Conservation (phyloP, 306 rosid genomes). For the Pterocarpus santalinus region DNA sequence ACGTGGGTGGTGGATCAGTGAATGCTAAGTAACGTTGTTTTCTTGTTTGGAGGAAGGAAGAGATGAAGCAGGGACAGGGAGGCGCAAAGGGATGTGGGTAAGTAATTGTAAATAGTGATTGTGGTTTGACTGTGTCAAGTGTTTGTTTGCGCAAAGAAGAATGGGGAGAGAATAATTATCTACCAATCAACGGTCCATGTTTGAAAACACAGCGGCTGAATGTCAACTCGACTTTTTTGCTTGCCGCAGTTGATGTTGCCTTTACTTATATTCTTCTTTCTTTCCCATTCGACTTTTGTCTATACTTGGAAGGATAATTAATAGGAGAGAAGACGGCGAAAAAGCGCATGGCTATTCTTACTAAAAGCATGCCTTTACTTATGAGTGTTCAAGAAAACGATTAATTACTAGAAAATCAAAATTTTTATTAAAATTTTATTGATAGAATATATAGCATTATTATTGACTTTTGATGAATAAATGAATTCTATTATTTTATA, state of each 20-base stretch:
- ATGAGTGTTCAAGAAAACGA: too few relatives aligned
- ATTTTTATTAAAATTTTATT: too few relatives aligned
- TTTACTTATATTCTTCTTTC: conserved; percentile 21
- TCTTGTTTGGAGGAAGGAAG: not conserved
- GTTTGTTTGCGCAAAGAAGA: not conserved
- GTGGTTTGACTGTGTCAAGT: conserved; percentile 35
- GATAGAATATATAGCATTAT: too few relatives aligned
- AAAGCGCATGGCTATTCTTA: too few relatives aligned
- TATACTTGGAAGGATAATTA: not conserved
- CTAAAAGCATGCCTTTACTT: too few relatives aligned
- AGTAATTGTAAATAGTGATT: not conserved
- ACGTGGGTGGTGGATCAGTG: conserved; percentile 18
- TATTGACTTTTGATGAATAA: too few relatives aligned
- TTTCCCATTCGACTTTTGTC: conserved; percentile 25
- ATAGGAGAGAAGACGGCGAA: not conserved
- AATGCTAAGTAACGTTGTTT: conserved; percentile 28
- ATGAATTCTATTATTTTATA: too few relatives aligned
- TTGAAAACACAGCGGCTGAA: not conserved
- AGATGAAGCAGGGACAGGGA: not conserved
- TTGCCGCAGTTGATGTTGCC: not conserved
- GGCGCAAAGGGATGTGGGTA: not conserved
- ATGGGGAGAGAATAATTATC: conserved; percentile 25
- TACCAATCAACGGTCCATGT: not conserved
- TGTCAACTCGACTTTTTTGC: not conserved
- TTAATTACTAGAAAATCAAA: too few relatives aligned